phyloP scores from a whole-genome alignment of 2,329 filamentous ascomycete species.

The Dothistroma pini region DNA sequence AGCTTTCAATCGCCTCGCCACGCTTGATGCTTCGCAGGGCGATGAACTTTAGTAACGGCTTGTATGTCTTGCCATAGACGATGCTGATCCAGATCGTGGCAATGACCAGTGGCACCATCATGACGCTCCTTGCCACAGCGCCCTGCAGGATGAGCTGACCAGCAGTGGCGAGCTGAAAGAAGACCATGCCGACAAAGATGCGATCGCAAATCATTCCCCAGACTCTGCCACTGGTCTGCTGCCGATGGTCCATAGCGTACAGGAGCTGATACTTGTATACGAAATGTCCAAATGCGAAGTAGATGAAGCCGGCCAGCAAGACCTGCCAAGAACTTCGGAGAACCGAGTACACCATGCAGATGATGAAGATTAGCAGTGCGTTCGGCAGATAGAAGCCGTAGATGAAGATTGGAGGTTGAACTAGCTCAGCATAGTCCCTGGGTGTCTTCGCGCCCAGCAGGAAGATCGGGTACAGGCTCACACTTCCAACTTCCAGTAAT shows the following conservation, averaged over 20 bases:
- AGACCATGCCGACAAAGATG: conserved; percentile 75
- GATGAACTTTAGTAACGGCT: conserved; percentile 88
- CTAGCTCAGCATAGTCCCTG: conserved; percentile 78
- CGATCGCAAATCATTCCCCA: conserved; percentile 98
- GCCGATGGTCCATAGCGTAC: conserved; percentile 97
- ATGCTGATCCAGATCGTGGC: conserved; percentile 87
- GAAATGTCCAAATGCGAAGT: conserved; percentile 79
- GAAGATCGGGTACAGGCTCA: conserved; percentile 77
- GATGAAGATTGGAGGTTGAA: conserved; percentile 80
- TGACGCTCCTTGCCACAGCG: conserved; percentile 67
- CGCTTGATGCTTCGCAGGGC: conserved; percentile 79
- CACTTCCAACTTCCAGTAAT: conserved; percentile 81
- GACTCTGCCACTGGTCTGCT: conserved; percentile 86
- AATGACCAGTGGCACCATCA: conserved; percentile 72
- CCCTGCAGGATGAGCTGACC: conserved; percentile 73
- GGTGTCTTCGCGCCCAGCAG: conserved; percentile 79
- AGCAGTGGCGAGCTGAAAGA: conserved; percentile 89
- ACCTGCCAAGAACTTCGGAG: conserved; percentile 76
- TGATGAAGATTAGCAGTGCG: conserved; percentile 86
- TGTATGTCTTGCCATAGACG: conserved; percentile 75
- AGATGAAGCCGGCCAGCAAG: conserved; percentile 74
- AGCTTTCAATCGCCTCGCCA: conserved; percentile 45
- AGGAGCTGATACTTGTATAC: conserved; percentile 96
- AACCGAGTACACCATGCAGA: conserved; percentile 92
- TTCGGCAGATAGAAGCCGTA: conserved; percentile 96